A percentile compares a stretch with the other conserved stretches of the same genome.
phyloP scores from a whole-genome alignment of 192 early-diverging fungal species.

The Coemansia sp. region DNA sequence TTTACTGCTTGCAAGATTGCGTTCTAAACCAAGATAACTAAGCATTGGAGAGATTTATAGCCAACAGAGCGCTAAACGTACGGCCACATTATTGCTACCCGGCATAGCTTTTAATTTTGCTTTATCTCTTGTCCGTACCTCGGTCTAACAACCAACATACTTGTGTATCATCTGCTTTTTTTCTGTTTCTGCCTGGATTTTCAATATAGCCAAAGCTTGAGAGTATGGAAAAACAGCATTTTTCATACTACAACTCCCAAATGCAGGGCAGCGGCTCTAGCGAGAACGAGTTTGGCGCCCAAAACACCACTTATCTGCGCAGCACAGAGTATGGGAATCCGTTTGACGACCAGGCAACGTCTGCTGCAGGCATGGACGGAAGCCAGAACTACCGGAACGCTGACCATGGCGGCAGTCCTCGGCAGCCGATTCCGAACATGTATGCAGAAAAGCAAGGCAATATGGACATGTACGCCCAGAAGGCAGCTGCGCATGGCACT shows the following conservation, averaged over 20 bases:
- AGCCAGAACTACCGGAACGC: constrained; percentile 4
- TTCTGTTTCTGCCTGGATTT: background rate
- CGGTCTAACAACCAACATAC: background rate
- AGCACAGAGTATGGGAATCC: constrained; percentile 17
- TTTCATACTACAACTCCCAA: constrained; percentile 21
- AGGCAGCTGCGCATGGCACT: constrained; percentile 5
- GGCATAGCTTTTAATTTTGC: background rate
- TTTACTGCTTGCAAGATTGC: no score
- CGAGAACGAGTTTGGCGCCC: constrained; percentile 24
- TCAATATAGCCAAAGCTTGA: background rate
- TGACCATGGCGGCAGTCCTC: constrained; percentile 4
- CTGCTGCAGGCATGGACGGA: constrained; percentile 11
- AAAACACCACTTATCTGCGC: constrained; percentile 10
- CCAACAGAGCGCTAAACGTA: no score
- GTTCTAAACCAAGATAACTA: no score
- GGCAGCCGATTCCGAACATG: background rate
- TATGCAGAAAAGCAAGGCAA: constrained; percentile 14
- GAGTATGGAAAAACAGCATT: constrained; percentile 25
- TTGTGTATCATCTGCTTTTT: background rate
- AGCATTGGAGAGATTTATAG: no score
- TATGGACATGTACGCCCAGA: constrained; percentile 28
- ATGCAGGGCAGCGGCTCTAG: constrained; percentile 21
- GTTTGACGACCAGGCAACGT: constrained; percentile 30
- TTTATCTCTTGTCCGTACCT: background rate
- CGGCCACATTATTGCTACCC: no score